These are phyloP conservation scores for Stipa capillata DNA, from an alignment of 176 grass and related monocot genomes.

Conservation along the genomic window DNA sequence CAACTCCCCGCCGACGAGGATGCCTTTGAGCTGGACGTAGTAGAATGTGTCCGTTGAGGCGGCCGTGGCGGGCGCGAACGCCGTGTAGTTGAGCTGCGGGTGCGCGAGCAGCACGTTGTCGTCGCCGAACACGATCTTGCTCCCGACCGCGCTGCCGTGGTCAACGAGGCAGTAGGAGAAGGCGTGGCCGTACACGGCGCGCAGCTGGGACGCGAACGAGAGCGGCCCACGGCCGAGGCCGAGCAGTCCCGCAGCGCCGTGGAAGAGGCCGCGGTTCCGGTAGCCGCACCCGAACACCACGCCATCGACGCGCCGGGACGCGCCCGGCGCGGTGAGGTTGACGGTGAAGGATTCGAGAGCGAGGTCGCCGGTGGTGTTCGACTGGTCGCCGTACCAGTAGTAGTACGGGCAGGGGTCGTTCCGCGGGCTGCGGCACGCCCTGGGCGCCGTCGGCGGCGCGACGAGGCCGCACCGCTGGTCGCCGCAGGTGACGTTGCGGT, in stretches of 20 bases:
- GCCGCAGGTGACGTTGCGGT: conserved; percentile 64
- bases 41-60: conserved; percentile 66
- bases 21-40: conserved; percentile 54
- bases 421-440: conserved; percentile 5
- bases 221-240: conserved; percentile 86
- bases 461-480: conserved; percentile 64
- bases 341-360: conserved; percentile 81
- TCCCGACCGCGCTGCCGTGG: conserved; percentile 64
- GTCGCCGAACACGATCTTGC: conserved; percentile 84
- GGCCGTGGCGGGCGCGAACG: conserved; percentile 31
- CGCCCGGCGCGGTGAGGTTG: conserved; percentile 53
- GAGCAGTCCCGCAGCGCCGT: conserved; percentile 74
- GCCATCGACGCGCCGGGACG: conserved; percentile 50
- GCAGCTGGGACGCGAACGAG: conserved; percentile 88
- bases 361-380: conserved; percentile 92
- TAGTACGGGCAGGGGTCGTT: conserved; percentile 66
- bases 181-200: conserved; percentile 60
- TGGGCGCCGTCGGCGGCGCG: conserved; percentile 14
- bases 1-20: conserved; percentile 54
- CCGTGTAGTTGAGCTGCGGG: conserved; percentile 74
- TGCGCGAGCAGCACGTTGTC: conserved; percentile 29
- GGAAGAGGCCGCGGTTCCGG: conserved; percentile 90
- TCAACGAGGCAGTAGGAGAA: conserved; percentile 99
- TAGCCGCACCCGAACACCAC: conserved; percentile 89
- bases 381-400: conserved; percentile 97